phyloP scores from a whole-genome alignment of 2,329 filamentous ascomycete genomes.

The Colletotrichum tanaceti region DNA sequence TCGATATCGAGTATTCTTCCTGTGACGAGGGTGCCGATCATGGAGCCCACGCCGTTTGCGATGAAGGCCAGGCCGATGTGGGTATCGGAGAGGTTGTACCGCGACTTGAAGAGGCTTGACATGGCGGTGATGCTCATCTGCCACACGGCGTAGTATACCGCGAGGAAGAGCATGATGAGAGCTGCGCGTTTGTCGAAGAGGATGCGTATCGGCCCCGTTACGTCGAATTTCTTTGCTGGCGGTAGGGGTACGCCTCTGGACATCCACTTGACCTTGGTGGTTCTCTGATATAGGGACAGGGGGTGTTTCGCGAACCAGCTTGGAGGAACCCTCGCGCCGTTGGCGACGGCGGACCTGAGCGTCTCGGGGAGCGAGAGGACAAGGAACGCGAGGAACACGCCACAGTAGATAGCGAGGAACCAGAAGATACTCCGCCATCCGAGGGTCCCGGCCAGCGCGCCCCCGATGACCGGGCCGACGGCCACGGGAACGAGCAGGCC shows the following conservation, averaged over 20 bases:
- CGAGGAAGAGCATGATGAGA: constrained; percentile 59
- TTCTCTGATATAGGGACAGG: constrained; percentile 48
- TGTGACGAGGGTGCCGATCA: constrained; percentile 62
- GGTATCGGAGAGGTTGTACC: constrained; percentile 57
- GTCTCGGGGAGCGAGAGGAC: constrained; percentile 60
- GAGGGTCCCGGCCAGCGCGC: constrained; percentile 60
- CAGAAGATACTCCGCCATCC: constrained; percentile 68
- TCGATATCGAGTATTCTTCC: constrained; percentile 65
- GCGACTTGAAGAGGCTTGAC: constrained; percentile 59
- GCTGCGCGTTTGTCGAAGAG: constrained; percentile 57
- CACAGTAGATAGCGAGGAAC: constrained; percentile 60
- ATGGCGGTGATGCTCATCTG: constrained; percentile 67
- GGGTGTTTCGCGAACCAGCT: constrained; percentile 46
- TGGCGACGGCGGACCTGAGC: constrained; percentile 55
- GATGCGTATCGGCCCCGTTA: constrained; percentile 60
- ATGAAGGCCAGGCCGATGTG: constrained; percentile 65
- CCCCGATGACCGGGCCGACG: constrained; percentile 63
- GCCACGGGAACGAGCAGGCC: constrained; percentile 51
- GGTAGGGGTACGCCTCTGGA: too few relatives aligned
- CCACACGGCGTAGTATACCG: constrained; percentile 64
- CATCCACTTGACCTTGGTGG: constrained; percentile 45
- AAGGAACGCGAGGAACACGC: constrained; percentile 53
- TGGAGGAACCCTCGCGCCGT: constrained; percentile 49
- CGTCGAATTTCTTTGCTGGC: constrained; percentile 52
- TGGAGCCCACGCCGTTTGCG: constrained; percentile 65